phyloP scores from a whole-genome alignment of 208 protist species.

The Leishmania turanica region DNA sequence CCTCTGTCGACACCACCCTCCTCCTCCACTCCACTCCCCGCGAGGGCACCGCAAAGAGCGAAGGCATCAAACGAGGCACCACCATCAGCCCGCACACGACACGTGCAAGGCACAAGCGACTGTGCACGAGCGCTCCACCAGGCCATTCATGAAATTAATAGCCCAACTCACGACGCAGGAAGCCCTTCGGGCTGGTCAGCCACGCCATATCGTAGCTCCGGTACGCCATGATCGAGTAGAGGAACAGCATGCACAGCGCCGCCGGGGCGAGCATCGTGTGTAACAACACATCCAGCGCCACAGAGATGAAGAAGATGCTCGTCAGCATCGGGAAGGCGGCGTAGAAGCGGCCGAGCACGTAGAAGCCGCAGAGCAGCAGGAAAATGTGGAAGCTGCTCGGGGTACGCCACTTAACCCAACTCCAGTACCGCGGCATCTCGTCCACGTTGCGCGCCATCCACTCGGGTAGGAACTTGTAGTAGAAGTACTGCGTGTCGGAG shows the following conservation, averaged over 20 bases:
- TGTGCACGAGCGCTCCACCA: background rate
- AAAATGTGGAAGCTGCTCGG: constrained; percentile 72
- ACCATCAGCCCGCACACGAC: no score
- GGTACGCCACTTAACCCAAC: constrained; percentile 85
- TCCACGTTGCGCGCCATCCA: constrained; percentile 93
- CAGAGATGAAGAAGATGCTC: constrained; percentile 59
- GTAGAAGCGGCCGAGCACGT: constrained; percentile 82
- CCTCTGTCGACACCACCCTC: background rate
- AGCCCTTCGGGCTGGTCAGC: constrained; percentile 89
- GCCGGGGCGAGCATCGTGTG: constrained; percentile 90
- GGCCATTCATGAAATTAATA: constrained; percentile 48
- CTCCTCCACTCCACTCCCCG: background rate
- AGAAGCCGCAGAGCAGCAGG: constrained; percentile 60
- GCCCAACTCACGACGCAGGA: constrained; percentile 78
- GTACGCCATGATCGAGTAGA: constrained; percentile 83
- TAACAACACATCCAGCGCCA: constrained; percentile 71
- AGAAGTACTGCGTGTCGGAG: constrained; percentile 85
- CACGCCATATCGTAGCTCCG: constrained; percentile 88
- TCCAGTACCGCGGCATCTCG: constrained; percentile 93
- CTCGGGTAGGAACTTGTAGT: constrained; percentile 89
- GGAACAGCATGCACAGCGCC: constrained; percentile 80
- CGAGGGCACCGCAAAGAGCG: background rate
- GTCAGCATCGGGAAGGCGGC: constrained; percentile 71
- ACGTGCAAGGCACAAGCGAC: background rate
- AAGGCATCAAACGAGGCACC: background rate